These are phyloP conservation scores for Aspergillus sergii DNA, from an alignment of 2,329 filamentous ascomycete species.

Conservation along the genomic window DNA sequence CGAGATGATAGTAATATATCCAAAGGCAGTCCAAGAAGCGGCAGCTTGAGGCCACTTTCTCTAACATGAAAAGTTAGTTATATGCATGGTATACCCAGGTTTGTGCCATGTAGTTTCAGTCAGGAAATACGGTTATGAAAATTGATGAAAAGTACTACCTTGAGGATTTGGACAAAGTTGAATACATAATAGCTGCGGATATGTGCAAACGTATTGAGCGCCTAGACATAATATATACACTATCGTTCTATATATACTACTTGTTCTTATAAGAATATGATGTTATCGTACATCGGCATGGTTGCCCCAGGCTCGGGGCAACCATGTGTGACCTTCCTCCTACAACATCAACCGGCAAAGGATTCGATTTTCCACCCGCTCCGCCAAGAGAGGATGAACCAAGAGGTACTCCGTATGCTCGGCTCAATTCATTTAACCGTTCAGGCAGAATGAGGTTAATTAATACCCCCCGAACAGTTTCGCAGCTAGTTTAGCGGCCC, in stretches of 20 bases:
- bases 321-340: not conserved
- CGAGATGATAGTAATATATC: constrained; percentile 30
- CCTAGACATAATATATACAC: not conserved
- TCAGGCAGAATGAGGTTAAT: constrained; percentile 10
- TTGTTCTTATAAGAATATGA: not conserved
- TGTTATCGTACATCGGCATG: not conserved
- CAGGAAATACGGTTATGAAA: not conserved
- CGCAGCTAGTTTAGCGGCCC: not conserved
- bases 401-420: not conserved
- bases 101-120: not conserved
- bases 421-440: constrained; percentile 8
- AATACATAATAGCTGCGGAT: not conserved
- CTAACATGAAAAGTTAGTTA: constrained; percentile 1
- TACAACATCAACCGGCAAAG: not conserved
- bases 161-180: not conserved
- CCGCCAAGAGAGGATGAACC: constrained; percentile 1
- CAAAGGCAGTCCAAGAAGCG: constrained; percentile 30
- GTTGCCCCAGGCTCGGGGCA: not conserved
- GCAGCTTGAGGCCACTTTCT: constrained; percentile 31
- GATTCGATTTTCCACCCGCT: not conserved
- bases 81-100: not conserved
- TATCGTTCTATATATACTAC: not conserved
- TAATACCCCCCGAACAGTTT: not conserved
- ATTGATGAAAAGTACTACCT: not conserved
- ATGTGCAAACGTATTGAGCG: not conserved